A percentile compares a stretch with the other conserved stretches of the same genome.
Evolutionary conservation across 2,329 filamentous ascomycete species (phyloP).

Genomic region (Cladosporium sp.): DNA sequence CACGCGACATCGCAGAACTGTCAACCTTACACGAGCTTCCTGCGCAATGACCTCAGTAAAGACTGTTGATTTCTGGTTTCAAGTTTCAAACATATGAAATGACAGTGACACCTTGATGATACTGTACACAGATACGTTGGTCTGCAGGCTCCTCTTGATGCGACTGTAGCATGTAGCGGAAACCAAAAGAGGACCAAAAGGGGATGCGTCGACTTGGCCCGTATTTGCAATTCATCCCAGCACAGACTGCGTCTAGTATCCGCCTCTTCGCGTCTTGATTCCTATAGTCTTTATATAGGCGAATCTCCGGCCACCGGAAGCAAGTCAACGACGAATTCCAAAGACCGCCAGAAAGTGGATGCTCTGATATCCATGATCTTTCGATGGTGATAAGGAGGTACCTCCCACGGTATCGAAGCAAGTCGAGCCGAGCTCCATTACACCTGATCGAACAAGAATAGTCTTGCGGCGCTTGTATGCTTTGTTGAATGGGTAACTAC

Average conservation of each 20-base stretch:
- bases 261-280: neutral
- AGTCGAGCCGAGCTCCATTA: neutral
- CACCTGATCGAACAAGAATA: too few relatives aligned
- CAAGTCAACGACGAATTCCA: neutral
- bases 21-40: neutral
- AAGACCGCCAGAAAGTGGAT: neutral
- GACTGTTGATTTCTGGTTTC: neutral
- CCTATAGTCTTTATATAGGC: neutral
- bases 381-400: neutral
- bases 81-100: neutral
- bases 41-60: neutral
- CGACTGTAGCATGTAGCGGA: neutral
- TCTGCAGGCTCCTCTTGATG: neutral
- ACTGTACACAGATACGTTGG: neutral
- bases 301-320: neutral
- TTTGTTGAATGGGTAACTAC: too few relatives aligned
- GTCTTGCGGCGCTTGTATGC: too few relatives aligned
- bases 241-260: neutral
- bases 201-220: neutral
- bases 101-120: neutral
- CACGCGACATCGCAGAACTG: constrained; percentile 2
- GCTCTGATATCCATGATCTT: neutral
- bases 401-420: neutral
- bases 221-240: neutral
- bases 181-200: neutral